A percentile compares a stretch with the other conserved stretches of the same genome.
Conservation (phyloP, 768 basidiomycete genomes). For the Xerocomellus intermedius region DNA sequence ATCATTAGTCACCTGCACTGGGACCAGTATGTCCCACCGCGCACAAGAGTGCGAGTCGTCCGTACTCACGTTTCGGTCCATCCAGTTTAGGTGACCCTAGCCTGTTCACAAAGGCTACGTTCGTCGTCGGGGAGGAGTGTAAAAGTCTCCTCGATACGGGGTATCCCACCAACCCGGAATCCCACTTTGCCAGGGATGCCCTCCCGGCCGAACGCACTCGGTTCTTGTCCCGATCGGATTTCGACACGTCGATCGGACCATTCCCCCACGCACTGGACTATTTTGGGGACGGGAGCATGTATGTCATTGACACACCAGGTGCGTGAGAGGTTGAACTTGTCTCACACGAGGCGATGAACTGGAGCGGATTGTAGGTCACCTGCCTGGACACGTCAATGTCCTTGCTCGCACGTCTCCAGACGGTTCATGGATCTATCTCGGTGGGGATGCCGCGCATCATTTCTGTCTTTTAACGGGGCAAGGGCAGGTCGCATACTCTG, state of each 20-base stretch:
- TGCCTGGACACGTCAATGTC: slow-evolving; percentile 51
- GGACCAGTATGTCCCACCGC: slow-evolving; percentile 32
- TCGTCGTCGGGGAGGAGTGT: slow-evolving; percentile 45
- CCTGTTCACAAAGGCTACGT: slow-evolving; percentile 42
- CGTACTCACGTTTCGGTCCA: background rate
- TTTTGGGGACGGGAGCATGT: slow-evolving; percentile 55
- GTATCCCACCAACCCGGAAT: slow-evolving; percentile 41
- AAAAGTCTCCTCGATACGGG: slow-evolving; percentile 34
- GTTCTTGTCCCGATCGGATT: slow-evolving; percentile 34
- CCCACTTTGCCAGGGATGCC: slow-evolving; percentile 30
- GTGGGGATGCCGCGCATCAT: slow-evolving; percentile 54
- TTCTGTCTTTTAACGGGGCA: slow-evolving; percentile 46
- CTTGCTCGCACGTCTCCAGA: slow-evolving; percentile 52
- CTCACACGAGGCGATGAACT: background rate
- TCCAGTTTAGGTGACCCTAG: slow-evolving; percentile 40
- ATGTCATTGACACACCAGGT: slow-evolving; percentile 51
- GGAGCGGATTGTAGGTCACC: slow-evolving; percentile 35
- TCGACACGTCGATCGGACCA: slow-evolving; percentile 41
- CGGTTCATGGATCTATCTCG: slow-evolving; percentile 53
- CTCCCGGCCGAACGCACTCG: slow-evolving; percentile 37
- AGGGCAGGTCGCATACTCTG: slow-evolving; percentile 33
- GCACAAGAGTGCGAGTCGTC: background rate
- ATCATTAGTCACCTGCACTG: slow-evolving; percentile 52
- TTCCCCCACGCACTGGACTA: slow-evolving; percentile 50
- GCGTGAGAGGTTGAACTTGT: background rate